Evolutionary conservation across 371 early-diverging fungal species (phyloP).

Genomic region (Mortierella sp.): DNA sequence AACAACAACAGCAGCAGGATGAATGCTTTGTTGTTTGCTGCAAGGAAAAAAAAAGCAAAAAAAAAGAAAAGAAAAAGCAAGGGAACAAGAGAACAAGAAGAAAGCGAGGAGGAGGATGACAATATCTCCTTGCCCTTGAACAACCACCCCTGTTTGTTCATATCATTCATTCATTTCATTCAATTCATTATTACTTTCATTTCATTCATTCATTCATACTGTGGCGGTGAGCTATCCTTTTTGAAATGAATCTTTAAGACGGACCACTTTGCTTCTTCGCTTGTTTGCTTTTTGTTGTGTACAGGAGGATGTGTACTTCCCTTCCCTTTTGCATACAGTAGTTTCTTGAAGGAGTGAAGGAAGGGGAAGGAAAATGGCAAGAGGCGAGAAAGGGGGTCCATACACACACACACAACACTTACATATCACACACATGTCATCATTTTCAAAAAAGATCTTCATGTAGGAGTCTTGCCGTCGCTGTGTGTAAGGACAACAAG

Average conservation of each 20-base stretch:
- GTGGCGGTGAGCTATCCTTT: background rate
- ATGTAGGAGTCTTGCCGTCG: background rate
- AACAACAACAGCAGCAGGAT: background rate
- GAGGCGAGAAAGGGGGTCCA: conserved; percentile 15
- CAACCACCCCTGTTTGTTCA: background rate
- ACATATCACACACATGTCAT: background rate
- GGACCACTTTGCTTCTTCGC: too few species aligned
- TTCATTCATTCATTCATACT: background rate
- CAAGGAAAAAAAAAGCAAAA: background rate
- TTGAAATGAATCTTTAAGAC: too few species aligned
- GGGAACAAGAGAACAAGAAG: background rate
- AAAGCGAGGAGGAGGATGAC: too few species aligned
- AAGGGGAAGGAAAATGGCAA: conserved; percentile 6
- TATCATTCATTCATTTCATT: background rate
- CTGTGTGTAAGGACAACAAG: background rate
- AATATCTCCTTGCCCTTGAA: background rate
- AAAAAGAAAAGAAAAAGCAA: background rate
- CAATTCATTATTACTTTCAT: background rate
- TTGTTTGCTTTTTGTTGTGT: background rate
- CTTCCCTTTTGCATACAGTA: background rate
- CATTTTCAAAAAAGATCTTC: background rate
- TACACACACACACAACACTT: too few species aligned
- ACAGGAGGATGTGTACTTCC: too few species aligned
- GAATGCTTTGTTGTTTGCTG: background rate
- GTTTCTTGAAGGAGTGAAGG: background rate